A percentile compares a stretch with the other conserved stretches of the same genome.
Conservation (phyloP, 257 asterid species). For the Ophiorrhiza pumila region DNA sequence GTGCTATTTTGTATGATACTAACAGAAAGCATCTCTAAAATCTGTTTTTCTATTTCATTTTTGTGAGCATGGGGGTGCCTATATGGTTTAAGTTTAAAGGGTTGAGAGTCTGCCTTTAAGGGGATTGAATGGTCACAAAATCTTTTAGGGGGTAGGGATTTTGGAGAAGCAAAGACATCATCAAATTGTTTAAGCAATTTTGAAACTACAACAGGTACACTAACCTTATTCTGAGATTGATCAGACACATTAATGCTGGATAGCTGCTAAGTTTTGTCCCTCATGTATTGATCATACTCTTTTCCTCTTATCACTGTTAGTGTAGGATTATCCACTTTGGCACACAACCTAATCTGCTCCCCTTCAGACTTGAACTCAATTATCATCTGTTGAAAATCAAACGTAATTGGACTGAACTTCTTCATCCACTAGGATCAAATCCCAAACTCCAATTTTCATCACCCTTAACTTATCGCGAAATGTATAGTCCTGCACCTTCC, state of each 20-base stretch:
- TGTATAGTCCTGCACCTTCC: not conserved
- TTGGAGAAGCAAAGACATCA: not conserved
- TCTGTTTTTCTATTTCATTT: not conserved
- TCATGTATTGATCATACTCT: too few relatives aligned
- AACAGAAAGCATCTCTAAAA: not conserved
- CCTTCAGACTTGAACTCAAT: too few relatives aligned
- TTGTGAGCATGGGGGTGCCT: not conserved
- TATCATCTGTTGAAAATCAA: too few relatives aligned
- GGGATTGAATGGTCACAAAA: not conserved
- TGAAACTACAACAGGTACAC: too few relatives aligned
- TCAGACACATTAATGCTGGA: too few relatives aligned
- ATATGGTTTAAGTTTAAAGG: not conserved
- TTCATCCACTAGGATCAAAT: not conserved
- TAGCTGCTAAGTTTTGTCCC: too few relatives aligned
- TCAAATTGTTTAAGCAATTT: not conserved
- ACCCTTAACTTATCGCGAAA: not conserved
- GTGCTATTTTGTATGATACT: not conserved
- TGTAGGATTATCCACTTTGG: too few relatives aligned
- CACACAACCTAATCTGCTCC: too few relatives aligned
- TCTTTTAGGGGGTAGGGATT: not conserved
- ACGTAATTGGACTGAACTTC: not conserved
- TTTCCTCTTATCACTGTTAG: too few relatives aligned
- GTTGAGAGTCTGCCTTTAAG: not conserved
- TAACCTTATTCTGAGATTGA: too few relatives aligned
- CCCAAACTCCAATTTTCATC: not conserved